A percentile compares a stretch with the other conserved stretches of the same genome.
These are phyloP conservation scores for Tylopilus cervinicoccineus DNA, from an alignment of 768 basidiomycete genomes.

Conservation along the genomic window DNA sequence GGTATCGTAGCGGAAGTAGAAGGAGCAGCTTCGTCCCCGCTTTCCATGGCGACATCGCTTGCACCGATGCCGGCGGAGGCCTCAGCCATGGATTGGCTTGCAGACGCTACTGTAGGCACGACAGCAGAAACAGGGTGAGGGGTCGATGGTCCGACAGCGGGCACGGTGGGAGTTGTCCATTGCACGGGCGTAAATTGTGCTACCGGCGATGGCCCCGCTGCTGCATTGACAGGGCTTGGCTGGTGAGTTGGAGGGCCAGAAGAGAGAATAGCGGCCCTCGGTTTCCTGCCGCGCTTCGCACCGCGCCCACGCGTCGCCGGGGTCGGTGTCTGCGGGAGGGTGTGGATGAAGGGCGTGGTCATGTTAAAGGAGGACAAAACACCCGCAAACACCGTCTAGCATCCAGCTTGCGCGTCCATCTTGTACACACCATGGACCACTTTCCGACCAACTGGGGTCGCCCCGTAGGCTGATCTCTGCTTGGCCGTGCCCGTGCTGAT, in stretches of 20 bases:
- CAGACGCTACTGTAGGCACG: not conserved
- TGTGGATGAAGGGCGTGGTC: conserved; percentile 22
- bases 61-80: not conserved
- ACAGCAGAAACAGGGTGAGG: conserved; percentile 9
- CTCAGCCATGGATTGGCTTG: conserved; percentile 10
- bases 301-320: conserved; percentile 25
- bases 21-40: conserved; percentile 20
- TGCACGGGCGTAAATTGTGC: conserved; percentile 36
- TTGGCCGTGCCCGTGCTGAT: not conserved
- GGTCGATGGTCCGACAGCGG: conserved; percentile 6
- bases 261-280: conserved; percentile 14
- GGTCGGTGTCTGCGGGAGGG: conserved; percentile 18
- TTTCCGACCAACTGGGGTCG: conserved; percentile 83
- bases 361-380: conserved; percentile 14
- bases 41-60: conserved; percentile 9
- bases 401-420: conserved; percentile 20
- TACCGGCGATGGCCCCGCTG: not conserved
- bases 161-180: conserved; percentile 30
- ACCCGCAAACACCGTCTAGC: conserved; percentile 15
- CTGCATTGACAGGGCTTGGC: not conserved
- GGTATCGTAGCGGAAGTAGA: conserved; percentile 4
- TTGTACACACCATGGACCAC: conserved; percentile 60
- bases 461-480: conserved; percentile 45
- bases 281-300: conserved; percentile 26
- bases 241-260: conserved; percentile 14